A percentile compares a stretch with the other conserved stretches of the same genome.
Conservation (phyloP, 2,329 filamentous ascomycete species). For the Hypoxylon sp. region DNA sequence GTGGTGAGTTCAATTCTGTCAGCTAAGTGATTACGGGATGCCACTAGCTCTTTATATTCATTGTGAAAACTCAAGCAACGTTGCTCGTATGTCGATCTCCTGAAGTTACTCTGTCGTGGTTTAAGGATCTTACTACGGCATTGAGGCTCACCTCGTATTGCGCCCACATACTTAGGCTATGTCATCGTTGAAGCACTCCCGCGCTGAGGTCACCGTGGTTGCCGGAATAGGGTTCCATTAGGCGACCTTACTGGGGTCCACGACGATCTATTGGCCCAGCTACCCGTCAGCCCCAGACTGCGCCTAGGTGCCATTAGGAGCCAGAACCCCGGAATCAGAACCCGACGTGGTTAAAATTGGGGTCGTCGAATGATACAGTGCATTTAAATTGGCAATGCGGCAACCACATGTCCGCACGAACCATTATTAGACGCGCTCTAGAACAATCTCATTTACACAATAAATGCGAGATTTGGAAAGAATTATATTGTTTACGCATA, state of each 20-base stretch:
- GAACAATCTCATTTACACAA: background rate
- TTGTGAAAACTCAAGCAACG: slow-evolving; percentile 2
- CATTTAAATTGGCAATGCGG: slow-evolving; percentile 6
- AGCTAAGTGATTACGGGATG: background rate
- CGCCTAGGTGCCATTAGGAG: slow-evolving; percentile 9
- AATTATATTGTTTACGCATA: background rate
- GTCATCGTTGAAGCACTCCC: slow-evolving; percentile 8
- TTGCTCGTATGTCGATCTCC: slow-evolving; percentile 25
- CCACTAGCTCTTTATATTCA: slow-evolving; percentile 22
- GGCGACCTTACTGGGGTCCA: slow-evolving; percentile 5
- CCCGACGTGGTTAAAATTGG: slow-evolving; percentile 6
- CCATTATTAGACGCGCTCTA: background rate
- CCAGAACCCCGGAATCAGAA: slow-evolving; percentile 15
- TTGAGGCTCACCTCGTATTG: slow-evolving; percentile 39
- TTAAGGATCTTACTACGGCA: background rate
- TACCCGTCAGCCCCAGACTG: slow-evolving; percentile 22
- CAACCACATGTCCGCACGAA: background rate
- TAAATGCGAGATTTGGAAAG: background rate
- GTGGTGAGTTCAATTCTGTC: background rate
- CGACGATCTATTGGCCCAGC: slow-evolving; percentile 15
- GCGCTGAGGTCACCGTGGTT: slow-evolving; percentile 18
- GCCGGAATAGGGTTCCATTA: slow-evolving; percentile 19
- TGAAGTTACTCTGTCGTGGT: slow-evolving; percentile 1
- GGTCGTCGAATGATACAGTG: slow-evolving; percentile 1
- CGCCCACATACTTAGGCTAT: slow-evolving; percentile 7